These are phyloP conservation scores for Starmerella potacharoeniae DNA, from an alignment of 805 yeast genomes.

Conservation along the genomic window DNA sequence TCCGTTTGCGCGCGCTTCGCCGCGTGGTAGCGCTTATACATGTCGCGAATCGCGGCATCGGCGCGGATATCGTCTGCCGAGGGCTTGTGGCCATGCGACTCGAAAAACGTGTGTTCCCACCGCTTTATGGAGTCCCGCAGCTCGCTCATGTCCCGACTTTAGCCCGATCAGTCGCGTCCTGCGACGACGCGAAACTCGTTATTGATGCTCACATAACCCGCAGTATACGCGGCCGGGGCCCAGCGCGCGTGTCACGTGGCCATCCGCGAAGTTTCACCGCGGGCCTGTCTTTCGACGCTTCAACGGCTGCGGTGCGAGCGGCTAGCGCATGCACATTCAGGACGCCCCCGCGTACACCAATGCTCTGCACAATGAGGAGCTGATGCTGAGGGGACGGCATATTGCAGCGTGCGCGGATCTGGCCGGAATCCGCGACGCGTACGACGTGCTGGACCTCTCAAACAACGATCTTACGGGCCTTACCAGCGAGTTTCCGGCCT, in stretches of 20 bases:
- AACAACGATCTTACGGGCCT: slow-evolving; percentile 58
- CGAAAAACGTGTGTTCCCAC: slow-evolving; percentile 19
- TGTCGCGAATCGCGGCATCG: slow-evolving; percentile 5
- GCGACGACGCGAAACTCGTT: not conserved
- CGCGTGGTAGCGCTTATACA: slow-evolving; percentile 15
- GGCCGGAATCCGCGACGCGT: slow-evolving; percentile 33
- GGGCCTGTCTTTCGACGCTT: not conserved
- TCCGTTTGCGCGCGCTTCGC: not conserved
- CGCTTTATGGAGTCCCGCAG: slow-evolving; percentile 14
- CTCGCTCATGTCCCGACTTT: not conserved
- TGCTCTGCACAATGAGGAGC: slow-evolving; percentile 9
- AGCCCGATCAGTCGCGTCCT: not conserved
- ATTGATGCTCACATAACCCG: not conserved
- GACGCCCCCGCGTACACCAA: slow-evolving; percentile 6
- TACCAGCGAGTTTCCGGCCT: slow-evolving; percentile 36
- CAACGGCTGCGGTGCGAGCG: not conserved
- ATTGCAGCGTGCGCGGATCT: slow-evolving; percentile 38
- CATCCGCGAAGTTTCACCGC: too few relatives aligned
- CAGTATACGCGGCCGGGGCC: not conserved
- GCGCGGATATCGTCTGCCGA: slow-evolving; percentile 15
- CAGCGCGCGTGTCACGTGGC: not conserved
- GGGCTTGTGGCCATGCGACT: slow-evolving; percentile 14
- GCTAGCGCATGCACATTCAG: not conserved
- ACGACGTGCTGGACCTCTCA: slow-evolving; percentile 57
- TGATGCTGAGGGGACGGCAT: slow-evolving; percentile 25